A percentile compares a stretch with the other conserved stretches of the same genome.
These are phyloP conservation scores for Citrus sinensis DNA, from an alignment of 345 rosid species.

Conservation along the genomic window DVS_A1.0 CM039169.1:117501-118000, in stretches of 20 bases:
- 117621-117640: constrained; percentile 25
- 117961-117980: constrained; percentile 85
- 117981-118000: constrained; percentile 70
- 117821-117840: constrained; percentile 35
- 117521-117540: constrained; percentile 25
- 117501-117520: not conserved
- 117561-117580: constrained; percentile 46
- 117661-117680: constrained; percentile 20
- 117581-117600: constrained; percentile 20
- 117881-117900: constrained; percentile 89
- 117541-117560: constrained; percentile 28
- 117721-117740: constrained; percentile 12
- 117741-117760: constrained; percentile 71
- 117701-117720: constrained; percentile 9
- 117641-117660: constrained; percentile 25
- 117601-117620: constrained; percentile 24
- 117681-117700: constrained; percentile 4
- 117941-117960: constrained; percentile 79
- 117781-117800: constrained; percentile 92
- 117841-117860: constrained; percentile 70
- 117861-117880: constrained; percentile 76
- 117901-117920: constrained; percentile 68
- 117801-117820: constrained; percentile 82
- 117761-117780: constrained; percentile 50
- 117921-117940: constrained; percentile 65